These are phyloP conservation scores for Calocybe gangraenosa DNA, from an alignment of 768 basidiomycete species.

Conservation along the genomic window DNA sequence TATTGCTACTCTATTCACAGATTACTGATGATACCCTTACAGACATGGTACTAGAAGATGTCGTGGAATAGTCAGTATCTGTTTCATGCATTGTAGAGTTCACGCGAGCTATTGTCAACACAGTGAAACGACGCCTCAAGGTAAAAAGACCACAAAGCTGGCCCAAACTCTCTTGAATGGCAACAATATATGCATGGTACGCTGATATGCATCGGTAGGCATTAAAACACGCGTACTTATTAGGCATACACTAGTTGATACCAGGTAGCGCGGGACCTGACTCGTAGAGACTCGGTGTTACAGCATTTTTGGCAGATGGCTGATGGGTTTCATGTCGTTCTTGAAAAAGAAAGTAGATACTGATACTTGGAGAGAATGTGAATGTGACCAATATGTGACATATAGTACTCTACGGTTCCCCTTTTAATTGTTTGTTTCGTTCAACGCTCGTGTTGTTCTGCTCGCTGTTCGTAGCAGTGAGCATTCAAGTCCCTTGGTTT, in stretches of 20 bases:
- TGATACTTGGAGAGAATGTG: no score
- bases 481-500: no score
- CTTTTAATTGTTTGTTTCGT: no score
- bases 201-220: slow-evolving; percentile 18
- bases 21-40: not conserved
- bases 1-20: slow-evolving; percentile 2
- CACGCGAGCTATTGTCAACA: no score
- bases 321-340: no score
- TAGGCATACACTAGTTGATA: slow-evolving; percentile 43
- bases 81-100: not conserved
- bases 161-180: slow-evolving; percentile 90
- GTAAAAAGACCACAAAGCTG: slow-evolving; percentile 74
- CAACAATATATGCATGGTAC: slow-evolving; percentile 95
- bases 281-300: slow-evolving; percentile 25
- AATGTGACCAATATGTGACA: no score
- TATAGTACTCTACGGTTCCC: no score
- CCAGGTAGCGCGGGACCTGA: slow-evolving; percentile 72
- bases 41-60: slow-evolving; percentile 97
- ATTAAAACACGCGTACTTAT: not conserved
- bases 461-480: no score
- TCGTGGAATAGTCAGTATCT: slow-evolving; percentile 83
- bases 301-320: no score
- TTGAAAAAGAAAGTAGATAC: no score
- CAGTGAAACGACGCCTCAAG: slow-evolving; percentile 85
- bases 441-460: no score